A percentile compares a stretch with the other conserved stretches of the same genome.
phyloP scores from a whole-genome alignment of 129 eudicot genomes.

The Solidago caesia region DNA sequence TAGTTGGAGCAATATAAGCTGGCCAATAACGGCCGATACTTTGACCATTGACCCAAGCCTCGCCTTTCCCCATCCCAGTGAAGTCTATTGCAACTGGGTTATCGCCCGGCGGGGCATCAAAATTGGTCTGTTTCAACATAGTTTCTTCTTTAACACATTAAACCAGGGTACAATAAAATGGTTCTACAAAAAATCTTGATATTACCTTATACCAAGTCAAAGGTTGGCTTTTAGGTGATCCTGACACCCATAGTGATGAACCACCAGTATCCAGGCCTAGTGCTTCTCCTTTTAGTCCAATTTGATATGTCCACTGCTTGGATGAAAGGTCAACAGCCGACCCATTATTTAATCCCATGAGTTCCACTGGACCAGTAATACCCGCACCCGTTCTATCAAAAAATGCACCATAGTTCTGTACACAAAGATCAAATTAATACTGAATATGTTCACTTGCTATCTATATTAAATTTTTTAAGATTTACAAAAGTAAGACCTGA shows the following conservation, averaged over 20 bases:
- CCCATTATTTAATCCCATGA: slow-evolving; percentile 51
- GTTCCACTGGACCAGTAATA: slow-evolving; percentile 83
- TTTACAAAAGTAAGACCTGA: slow-evolving; percentile 55
- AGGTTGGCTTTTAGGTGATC: slow-evolving; percentile 72
- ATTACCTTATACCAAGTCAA: slow-evolving; percentile 95
- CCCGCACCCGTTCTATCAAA: slow-evolving; percentile 79
- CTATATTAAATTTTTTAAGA: slow-evolving; percentile 3
- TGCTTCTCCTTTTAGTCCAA: slow-evolving; percentile 87
- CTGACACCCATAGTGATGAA: slow-evolving; percentile 66
- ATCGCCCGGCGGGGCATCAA: slow-evolving; percentile 74
- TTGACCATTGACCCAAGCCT: slow-evolving; percentile 95
- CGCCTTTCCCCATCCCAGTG: slow-evolving; percentile 89
- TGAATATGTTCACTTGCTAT: not conserved
- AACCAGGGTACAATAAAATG: not conserved
- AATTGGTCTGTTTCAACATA: slow-evolving; percentile 54
- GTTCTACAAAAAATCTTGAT: not conserved
- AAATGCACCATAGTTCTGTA: slow-evolving; percentile 91
- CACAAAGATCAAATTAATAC: not conserved
- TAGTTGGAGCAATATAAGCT: slow-evolving; percentile 46
- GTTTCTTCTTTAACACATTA: not conserved
- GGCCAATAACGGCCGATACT: slow-evolving; percentile 99
- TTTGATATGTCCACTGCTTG: slow-evolving; percentile 82
- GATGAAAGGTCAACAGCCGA: slow-evolving; percentile 68
- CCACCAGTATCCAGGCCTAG: slow-evolving; percentile 63
- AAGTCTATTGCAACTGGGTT: slow-evolving; percentile 77